These are phyloP conservation scores for Cryptomeria japonica DNA, from an alignment of 75 land plant genomes.

Conservation along the genomic window DNA sequence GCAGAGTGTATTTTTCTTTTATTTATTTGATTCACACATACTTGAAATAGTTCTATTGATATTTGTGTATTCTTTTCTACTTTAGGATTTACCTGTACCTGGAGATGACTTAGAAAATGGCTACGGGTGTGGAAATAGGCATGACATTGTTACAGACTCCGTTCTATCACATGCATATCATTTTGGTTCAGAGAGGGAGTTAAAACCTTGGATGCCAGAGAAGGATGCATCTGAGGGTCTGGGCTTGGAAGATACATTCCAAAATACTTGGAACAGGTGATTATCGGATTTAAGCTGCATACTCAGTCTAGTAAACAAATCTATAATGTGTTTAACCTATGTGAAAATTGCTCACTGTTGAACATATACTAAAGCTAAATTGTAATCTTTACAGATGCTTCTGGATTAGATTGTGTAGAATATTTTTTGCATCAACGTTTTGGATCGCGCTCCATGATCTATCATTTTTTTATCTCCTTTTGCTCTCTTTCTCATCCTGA, in stretches of 20 bases:
- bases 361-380: not conserved
- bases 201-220: slow-evolving; percentile 90
- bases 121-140: slow-evolving; percentile 48
- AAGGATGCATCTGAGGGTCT: slow-evolving; percentile 61
- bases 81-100: slow-evolving; percentile 73
- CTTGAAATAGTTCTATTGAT: slow-evolving; percentile 1
- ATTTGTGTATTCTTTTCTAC: slow-evolving; percentile 3
- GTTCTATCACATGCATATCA: slow-evolving; percentile 60
- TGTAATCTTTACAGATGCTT: not conserved
- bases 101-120: slow-evolving; percentile 54
- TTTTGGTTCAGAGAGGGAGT: slow-evolving; percentile 70
- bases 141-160: slow-evolving; percentile 75
- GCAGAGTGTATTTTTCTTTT: not conserved
- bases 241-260: slow-evolving; percentile 72
- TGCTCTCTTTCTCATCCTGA: too few species aligned
- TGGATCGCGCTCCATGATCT: too few species aligned
- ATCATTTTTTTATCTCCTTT: too few species aligned
- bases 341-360: not conserved
- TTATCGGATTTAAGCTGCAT: not conserved
- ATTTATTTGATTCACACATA: not conserved
- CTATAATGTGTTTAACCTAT: not conserved
- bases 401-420: too few species aligned
- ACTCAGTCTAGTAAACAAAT: not conserved
- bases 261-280: slow-evolving; percentile 72
- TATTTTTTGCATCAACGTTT: too few species aligned